phyloP scores from a whole-genome alignment of 225 moss, liverwort and hornwort genomes.

The Ulota crispa region DNA sequence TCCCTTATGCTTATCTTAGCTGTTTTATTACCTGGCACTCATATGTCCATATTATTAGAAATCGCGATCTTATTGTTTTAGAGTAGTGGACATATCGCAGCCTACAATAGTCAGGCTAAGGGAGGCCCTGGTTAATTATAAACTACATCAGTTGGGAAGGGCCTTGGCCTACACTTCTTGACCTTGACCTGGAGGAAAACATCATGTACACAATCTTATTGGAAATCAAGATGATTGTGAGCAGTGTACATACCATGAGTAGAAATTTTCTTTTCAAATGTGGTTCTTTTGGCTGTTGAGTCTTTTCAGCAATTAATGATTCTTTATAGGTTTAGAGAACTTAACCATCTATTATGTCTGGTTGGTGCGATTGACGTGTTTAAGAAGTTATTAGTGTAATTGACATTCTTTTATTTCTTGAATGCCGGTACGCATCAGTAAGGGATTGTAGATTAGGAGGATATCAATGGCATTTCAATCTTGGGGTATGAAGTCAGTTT shows the following conservation, averaged over 20 bases:
- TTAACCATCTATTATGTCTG: not conserved
- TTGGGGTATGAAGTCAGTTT: not conserved
- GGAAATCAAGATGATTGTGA: conserved; percentile 27
- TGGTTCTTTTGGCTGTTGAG: not conserved
- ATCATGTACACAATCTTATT: conserved; percentile 41
- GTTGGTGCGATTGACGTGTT: not conserved
- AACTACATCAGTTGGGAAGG: conserved; percentile 25
- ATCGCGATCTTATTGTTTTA: not conserved
- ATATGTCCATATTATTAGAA: conserved; percentile 27
- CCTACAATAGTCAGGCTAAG: conserved; percentile 17
- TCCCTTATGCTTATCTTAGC: conserved; percentile 34
- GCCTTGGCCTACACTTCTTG: conserved; percentile 17
- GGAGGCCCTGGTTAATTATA: conserved; percentile 21
- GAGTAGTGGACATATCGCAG: conserved; percentile 31
- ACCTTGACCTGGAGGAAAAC: conserved; percentile 32
- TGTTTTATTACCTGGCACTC: conserved; percentile 21
- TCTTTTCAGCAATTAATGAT: not conserved
- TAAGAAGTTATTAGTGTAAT: not conserved
- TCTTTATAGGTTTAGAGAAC: not conserved
- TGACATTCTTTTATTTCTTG: not conserved
- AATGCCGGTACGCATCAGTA: not conserved
- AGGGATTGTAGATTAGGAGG: not conserved
- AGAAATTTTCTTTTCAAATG: not conserved
- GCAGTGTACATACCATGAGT: conserved; percentile 19
- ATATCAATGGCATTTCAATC: not conserved